phyloP scores from a whole-genome alignment of 2,329 filamentous ascomycete species.

The Exserohilum turcica region DNA sequence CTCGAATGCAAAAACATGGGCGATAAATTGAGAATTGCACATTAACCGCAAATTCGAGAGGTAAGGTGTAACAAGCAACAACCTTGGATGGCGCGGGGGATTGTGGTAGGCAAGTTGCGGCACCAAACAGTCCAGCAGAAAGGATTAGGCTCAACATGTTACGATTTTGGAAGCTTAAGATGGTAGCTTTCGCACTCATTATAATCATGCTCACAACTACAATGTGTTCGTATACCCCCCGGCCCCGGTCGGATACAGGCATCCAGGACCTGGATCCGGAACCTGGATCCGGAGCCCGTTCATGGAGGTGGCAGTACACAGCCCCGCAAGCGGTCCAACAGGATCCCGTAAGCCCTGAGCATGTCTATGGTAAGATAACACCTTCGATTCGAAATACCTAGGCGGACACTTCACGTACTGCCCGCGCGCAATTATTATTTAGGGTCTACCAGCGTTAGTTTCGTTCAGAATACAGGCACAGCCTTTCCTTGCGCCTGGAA shows the following conservation, averaged over 20 bases:
- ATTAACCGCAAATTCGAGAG: background rate
- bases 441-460: too few relatives aligned
- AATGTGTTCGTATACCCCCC: background rate
- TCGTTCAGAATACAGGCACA: too few relatives aligned
- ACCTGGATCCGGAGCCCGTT: background rate
- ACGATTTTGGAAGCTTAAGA: background rate
- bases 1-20: constrained; percentile 1
- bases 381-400: too few relatives aligned
- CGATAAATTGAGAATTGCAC: background rate
- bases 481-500: too few relatives aligned
- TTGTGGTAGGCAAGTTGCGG: background rate
- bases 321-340: background rate
- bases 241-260: background rate
- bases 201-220: background rate
- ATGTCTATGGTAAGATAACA: too few relatives aligned
- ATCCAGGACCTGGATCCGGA: background rate
- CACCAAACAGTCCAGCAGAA: background rate
- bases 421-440: too few relatives aligned
- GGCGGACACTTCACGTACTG: too few relatives aligned
- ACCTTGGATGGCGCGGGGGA: background rate
- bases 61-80: background rate
- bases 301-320: background rate
- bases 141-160: background rate
- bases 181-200: background rate
- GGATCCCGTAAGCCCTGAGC: background rate